Evolutionary conservation across 208 protist species (phyloP).

Genomic region (Tritrichomonas foetus): DNA sequence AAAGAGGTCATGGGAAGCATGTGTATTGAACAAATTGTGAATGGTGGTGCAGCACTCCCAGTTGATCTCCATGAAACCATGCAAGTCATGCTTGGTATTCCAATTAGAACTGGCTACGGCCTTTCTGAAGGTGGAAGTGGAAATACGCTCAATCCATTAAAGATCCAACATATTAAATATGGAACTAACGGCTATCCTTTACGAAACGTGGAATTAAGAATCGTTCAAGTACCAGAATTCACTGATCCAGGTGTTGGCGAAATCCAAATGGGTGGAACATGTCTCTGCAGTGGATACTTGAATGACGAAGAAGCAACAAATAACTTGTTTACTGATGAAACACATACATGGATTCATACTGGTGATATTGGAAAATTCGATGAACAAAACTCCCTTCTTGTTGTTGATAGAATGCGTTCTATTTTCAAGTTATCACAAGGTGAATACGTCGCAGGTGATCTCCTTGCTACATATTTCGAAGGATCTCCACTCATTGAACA

Average conservation of each 20-base stretch:
- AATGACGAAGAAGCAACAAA: background rate
- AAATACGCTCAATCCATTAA: background rate
- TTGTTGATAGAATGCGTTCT: conserved; percentile 74
- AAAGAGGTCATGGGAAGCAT: background rate
- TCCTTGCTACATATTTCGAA: background rate
- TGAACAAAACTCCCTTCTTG: background rate
- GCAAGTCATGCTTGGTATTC: background rate
- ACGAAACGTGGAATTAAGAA: background rate
- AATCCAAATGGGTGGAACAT: background rate
- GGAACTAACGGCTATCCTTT: background rate
- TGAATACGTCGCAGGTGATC: background rate
- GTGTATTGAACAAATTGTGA: background rate
- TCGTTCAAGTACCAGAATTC: background rate
- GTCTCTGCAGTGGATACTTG: background rate
- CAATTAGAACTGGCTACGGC: background rate
- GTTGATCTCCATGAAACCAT: background rate
- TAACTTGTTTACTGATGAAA: background rate
- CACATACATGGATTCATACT: background rate
- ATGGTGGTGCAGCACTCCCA: background rate
- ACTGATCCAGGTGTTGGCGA: background rate
- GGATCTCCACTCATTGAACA: background rate
- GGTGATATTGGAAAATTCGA: background rate
- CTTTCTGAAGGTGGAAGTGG: background rate
- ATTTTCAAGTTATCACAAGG: conserved; percentile 71
- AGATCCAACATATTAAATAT: background rate